These are phyloP conservation scores for Aquanectria penicillioides DNA, from an alignment of 2,329 filamentous ascomycete genomes.

Conservation along the genomic window DNA sequence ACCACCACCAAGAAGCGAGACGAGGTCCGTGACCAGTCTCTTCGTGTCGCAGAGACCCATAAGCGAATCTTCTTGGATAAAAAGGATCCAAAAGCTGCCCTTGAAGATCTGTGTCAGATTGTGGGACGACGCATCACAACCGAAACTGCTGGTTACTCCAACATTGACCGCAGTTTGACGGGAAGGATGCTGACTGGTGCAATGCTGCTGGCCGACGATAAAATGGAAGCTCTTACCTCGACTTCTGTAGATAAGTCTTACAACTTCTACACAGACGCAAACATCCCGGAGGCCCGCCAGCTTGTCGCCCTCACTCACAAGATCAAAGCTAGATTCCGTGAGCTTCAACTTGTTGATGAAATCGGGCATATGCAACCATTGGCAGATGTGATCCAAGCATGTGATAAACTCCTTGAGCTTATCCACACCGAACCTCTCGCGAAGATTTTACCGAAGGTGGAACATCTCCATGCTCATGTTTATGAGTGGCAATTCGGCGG, in stretches of 20 bases:
- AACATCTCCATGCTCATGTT: slow-evolving; percentile 85
- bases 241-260: slow-evolving; percentile 60
- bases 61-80: slow-evolving; percentile 60
- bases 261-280: slow-evolving; percentile 90
- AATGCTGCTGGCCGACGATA: slow-evolving; percentile 72
- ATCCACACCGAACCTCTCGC: slow-evolving; percentile 85
- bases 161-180: slow-evolving; percentile 52
- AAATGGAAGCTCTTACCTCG: slow-evolving; percentile 56
- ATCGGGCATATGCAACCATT: slow-evolving; percentile 80
- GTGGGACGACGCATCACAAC: slow-evolving; percentile 52
- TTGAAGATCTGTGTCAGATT: slow-evolving; percentile 56
- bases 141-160: slow-evolving; percentile 42
- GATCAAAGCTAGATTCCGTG: slow-evolving; percentile 76
- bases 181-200: slow-evolving; percentile 72
- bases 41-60: slow-evolving; percentile 71
- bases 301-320: slow-evolving; percentile 76
- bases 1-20: slow-evolving; percentile 46
- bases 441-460: slow-evolving; percentile 84
- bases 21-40: slow-evolving; percentile 64
- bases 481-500: slow-evolving; percentile 92
- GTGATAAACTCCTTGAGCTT: slow-evolving; percentile 79
- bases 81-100: slow-evolving; percentile 51
- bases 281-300: slow-evolving; percentile 78
- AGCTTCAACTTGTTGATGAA: slow-evolving; percentile 73
- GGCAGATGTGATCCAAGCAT: slow-evolving; percentile 79